Evolutionary conservation across 306 rosid genomes (phyloP).

Genomic region (Glycine soja): DNA sequence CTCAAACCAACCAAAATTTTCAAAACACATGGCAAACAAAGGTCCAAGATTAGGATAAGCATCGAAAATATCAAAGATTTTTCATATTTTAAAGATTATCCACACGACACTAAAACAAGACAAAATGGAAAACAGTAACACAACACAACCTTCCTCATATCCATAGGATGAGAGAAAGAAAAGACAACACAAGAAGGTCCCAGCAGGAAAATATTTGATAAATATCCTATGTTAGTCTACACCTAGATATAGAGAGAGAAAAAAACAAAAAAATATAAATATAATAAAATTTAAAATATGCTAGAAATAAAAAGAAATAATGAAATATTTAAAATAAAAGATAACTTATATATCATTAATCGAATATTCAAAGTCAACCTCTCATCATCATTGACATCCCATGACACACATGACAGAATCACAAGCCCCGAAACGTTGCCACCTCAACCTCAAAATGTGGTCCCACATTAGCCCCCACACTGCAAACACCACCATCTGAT

Average conservation of each 20-base stretch:
- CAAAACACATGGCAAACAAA: not conserved
- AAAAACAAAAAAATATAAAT: too few species aligned
- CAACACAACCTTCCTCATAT: not conserved
- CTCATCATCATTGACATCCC: slow-evolving; percentile 29
- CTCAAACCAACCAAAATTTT: not conserved
- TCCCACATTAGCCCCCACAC: not conserved
- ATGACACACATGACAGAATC: slow-evolving; percentile 24
- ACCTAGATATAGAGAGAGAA: too few species aligned
- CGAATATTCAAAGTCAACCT: slow-evolving; percentile 42
- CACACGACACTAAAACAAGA: slow-evolving; percentile 18
- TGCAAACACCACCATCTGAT: not conserved
- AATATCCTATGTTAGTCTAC: too few species aligned
- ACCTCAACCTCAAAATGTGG: slow-evolving; percentile 1
- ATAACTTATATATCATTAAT: too few species aligned
- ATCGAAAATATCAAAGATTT: slow-evolving; percentile 9
- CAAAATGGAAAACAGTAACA: slow-evolving; percentile 10
- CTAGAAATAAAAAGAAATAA: too few species aligned
- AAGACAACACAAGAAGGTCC: not conserved
- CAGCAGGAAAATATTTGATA: too few species aligned
- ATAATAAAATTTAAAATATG: too few species aligned
- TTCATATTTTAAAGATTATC: slow-evolving; percentile 8
- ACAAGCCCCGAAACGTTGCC: slow-evolving; percentile 27
- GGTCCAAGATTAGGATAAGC: slow-evolving; percentile 10
- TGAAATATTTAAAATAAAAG: too few species aligned
- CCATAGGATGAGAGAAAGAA: not conserved